phyloP scores from a whole-genome alignment of 345 rosid species.

The Brassica juncea region DNA sequence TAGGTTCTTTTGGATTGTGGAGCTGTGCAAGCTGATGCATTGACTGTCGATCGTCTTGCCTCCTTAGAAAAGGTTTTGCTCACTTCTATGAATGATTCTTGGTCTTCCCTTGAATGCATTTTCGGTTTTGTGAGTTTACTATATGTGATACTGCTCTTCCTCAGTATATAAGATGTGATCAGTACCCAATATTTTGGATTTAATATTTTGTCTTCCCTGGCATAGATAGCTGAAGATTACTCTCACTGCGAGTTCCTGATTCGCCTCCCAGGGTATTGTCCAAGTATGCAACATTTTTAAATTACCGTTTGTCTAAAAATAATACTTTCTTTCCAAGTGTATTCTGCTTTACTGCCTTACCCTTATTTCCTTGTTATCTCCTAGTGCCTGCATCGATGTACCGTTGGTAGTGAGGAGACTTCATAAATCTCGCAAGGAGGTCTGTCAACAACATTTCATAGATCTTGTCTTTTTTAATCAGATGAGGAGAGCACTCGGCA shows the following conservation, averaged over 20 bases:
- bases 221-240: slow-evolving; percentile 98
- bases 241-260: slow-evolving; percentile 92
- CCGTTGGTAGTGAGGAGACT: slow-evolving; percentile 96
- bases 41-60: slow-evolving; percentile 98
- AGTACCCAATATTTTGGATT: not conserved
- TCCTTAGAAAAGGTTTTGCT: slow-evolving; percentile 75
- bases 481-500: slow-evolving; percentile 87
- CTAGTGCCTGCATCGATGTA: slow-evolving; percentile 99
- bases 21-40: slow-evolving; percentile 98
- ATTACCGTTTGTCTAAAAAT: not conserved
- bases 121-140: not conserved
- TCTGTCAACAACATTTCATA: slow-evolving; percentile 39
- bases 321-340: not conserved
- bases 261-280: slow-evolving; percentile 99
- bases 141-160: not conserved
- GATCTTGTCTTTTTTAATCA: slow-evolving; percentile 33
- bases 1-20: slow-evolving; percentile 95
- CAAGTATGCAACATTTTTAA: slow-evolving; percentile 61
- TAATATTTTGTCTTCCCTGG: slow-evolving; percentile 6
- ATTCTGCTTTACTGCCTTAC: slow-evolving; percentile 12
- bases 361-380: slow-evolving; percentile 24
- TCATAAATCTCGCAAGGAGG: slow-evolving; percentile 92
- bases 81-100: not conserved
- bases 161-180: slow-evolving; percentile 55
- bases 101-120: not conserved